Conservation (phyloP, 2,329 filamentous ascomycete species). For the Phyllosticta citrichinensis region DNA sequence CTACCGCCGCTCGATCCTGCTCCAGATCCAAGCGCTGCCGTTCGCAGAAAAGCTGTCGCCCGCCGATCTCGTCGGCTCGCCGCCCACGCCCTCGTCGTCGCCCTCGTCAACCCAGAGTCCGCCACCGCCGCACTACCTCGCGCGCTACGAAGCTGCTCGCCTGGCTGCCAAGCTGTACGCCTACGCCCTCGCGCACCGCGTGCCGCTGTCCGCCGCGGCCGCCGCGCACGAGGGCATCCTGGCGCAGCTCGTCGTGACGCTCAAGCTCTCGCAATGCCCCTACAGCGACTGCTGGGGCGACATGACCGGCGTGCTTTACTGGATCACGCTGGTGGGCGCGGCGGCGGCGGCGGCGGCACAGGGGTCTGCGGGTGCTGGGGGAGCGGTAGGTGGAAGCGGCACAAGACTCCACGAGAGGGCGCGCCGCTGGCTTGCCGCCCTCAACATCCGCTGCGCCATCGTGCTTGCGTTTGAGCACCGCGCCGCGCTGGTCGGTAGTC, state of each 20-base stretch:
- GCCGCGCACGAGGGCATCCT: slow-evolving; percentile 14
- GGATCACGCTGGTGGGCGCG: slow-evolving; percentile 24
- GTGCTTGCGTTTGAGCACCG: slow-evolving; percentile 28
- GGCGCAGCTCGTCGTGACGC: slow-evolving; percentile 15
- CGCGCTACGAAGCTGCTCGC: slow-evolving; percentile 28
- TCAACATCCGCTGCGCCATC: slow-evolving; percentile 22
- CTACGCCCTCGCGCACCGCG: slow-evolving; percentile 19
- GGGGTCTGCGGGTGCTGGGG: background rate
- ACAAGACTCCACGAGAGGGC: background rate
- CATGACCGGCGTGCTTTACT: slow-evolving; percentile 29
- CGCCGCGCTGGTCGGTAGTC: slow-evolving; percentile 19
- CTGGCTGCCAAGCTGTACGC: slow-evolving; percentile 23
- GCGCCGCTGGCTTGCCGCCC: slow-evolving; percentile 23
- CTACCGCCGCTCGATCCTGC: background rate
- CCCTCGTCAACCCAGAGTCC: slow-evolving; percentile 3
- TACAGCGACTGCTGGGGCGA: slow-evolving; percentile 24
- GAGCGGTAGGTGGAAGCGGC: background rate
- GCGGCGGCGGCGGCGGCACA: slow-evolving; percentile 14
- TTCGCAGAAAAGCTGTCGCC: background rate
- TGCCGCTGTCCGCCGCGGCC: slow-evolving; percentile 17
- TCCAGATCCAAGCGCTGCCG: slow-evolving; percentile 1
- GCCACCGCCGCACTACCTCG: slow-evolving; percentile 13
- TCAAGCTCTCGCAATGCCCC: slow-evolving; percentile 23
- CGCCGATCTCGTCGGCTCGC: background rate
- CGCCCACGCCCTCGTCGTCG: background rate